Percentiles rank a stretch among this genome's conserved stretches.
Evolutionary conservation across 2,329 filamentous ascomycete genomes (phyloP).

Genomic region (Zymoseptoria tritici): DNA sequence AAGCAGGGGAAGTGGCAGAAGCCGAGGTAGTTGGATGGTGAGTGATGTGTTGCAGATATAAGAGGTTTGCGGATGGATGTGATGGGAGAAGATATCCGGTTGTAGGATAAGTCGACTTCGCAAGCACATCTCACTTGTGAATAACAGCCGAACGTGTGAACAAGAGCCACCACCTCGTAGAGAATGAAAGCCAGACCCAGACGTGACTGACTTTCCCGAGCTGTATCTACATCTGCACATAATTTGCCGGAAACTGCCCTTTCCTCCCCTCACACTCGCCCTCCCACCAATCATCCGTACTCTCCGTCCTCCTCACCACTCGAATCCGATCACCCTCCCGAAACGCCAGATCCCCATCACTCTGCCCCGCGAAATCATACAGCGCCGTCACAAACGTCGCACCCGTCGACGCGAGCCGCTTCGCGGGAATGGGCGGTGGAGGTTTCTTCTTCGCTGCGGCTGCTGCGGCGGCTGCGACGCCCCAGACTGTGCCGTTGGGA

Average conservation of each 20-base stretch:
- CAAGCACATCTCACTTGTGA: no score
- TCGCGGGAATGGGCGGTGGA: slow-evolving; percentile 62
- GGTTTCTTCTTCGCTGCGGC: slow-evolving; percentile 61
- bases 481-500: background rate
- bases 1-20: slow-evolving; percentile 46
- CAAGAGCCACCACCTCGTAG: no score
- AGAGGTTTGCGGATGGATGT: no score
- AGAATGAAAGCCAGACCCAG: no score
- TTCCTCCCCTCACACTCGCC: slow-evolving; percentile 62
- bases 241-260: slow-evolving; percentile 78
- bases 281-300: slow-evolving; percentile 82
- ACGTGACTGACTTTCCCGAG: no score
- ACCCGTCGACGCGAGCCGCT: slow-evolving; percentile 45
- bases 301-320: slow-evolving; percentile 70
- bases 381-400: slow-evolving; percentile 50
- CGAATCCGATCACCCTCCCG: slow-evolving; percentile 69
- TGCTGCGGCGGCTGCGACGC: slow-evolving; percentile 27
- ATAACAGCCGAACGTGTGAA: no score
- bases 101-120: no score
- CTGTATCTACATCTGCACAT: slow-evolving; percentile 35
- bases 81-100: no score
- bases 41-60: no score
- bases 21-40: slow-evolving; percentile 14
- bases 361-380: slow-evolving; percentile 67
- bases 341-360: slow-evolving; percentile 64